Conservation (phyloP, 148 eudicot genomes). For the Persicaria tinctoria region DNA sequence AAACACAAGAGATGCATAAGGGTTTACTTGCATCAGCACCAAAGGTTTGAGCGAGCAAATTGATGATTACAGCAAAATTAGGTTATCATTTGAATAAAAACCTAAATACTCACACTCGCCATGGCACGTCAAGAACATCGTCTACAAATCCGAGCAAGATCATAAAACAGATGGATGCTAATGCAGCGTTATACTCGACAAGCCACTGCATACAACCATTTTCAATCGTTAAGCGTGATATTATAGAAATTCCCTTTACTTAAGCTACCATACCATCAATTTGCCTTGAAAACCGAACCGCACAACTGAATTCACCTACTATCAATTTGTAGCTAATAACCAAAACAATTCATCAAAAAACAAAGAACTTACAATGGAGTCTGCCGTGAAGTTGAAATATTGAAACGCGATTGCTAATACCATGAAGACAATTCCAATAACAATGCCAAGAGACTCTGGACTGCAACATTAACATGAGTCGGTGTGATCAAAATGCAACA, state of each 20-base stretch:
- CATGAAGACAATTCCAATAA: too few species aligned
- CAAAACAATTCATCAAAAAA: not conserved
- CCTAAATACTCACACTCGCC: too few species aligned
- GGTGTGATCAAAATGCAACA: too few species aligned
- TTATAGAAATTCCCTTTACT: not conserved
- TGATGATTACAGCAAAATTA: not conserved
- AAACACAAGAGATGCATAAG: not conserved
- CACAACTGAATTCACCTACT: not conserved
- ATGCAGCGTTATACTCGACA: conserved; percentile 58
- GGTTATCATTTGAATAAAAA: too few species aligned
- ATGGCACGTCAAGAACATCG: too few species aligned
- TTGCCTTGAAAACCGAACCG: not conserved
- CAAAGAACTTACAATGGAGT: conserved; percentile 62
- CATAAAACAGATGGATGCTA: too few species aligned
- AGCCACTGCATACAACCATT: conserved; percentile 57
- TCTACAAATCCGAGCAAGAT: too few species aligned
- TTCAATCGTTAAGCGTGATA: not conserved
- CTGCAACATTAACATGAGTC: too few species aligned
- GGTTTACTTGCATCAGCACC: not conserved
- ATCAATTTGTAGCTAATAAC: conserved; percentile 8
- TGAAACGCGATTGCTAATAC: conserved; percentile 75
- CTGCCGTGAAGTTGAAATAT: conserved; percentile 76
- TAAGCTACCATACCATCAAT: not conserved
- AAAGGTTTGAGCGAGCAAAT: not conserved
- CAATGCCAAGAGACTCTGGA: too few species aligned